Base-by-base conservation (phyloP, 2,329 filamentous ascomycete species). In the Trichoderma koningiopsis region DNA sequence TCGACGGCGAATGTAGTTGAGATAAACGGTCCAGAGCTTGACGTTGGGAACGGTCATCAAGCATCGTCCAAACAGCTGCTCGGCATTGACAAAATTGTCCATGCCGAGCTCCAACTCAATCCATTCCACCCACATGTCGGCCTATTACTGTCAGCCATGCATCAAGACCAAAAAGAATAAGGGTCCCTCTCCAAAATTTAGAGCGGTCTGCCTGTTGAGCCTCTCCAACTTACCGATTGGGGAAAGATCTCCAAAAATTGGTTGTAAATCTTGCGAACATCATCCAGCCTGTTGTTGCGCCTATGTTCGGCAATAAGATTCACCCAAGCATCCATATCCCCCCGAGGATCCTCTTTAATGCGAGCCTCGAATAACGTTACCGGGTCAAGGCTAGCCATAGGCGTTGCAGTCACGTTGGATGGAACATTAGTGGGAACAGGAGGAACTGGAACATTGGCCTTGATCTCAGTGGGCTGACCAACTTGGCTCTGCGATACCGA, bases 251-350 rank as follows among this genome's bases (percentile, higher is more conserved):
- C 88, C 73, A 98, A 85, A 79, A 98, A 97, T 47, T 93, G 89
- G 72, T 96, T 91, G 77, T 96, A 99, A 19, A 91, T 88, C 70
- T 86, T 88, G 72, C 95, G 89, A 33, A 92, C 88, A 75, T 95
- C 91, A 71, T 97, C 93, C 71, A 94, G 82, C 79, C 94, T 92
- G 81, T 92, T 92, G 75, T 91, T 92, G 76, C 88, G 90, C 74
- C 91, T 91, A 79, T 97, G 89, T 78, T 97, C 93, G 73, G 88
- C 87, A 77, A 99, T 95, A 77, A 99, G 85, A 73, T 88, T 87
- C 75, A 96, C 83, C 96, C 96, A 99, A 37, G 95, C 93, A 78
- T 96, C 92, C 80, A 96, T 88, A 75, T 97, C 94, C 76, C 95
- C 96, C 75, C 93, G 92, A 19, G 95, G 92, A 77, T 99, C 96